Base-by-base conservation (phyloP, 2,329 filamentous ascomycete genomes). In the Paraphaeosphaeria sporulosa region DNA sequence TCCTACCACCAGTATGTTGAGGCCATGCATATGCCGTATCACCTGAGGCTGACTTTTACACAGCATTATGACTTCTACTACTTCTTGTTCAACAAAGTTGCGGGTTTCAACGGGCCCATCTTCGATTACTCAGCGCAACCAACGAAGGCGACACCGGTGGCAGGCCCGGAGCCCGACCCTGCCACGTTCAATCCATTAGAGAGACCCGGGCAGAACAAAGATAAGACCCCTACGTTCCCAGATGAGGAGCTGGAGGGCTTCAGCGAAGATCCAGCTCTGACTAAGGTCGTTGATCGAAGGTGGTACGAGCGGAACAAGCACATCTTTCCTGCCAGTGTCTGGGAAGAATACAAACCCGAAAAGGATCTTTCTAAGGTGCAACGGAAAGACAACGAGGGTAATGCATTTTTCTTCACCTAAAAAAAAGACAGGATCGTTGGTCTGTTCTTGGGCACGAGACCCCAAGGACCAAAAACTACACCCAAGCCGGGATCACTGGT, bases 221-320 rank as follows among this genome's bases (percentile, higher is more conserved):
- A 70, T 27, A 76, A 72, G 58, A 64, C 57, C 32, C 74, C 82
- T 4, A 55, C 59, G 0, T 56, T 75, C 27, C 55, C 85, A 89
- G 80, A 83, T 55, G 65, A 75, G 3, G 77, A 82, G 30, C 80
- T 85, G 13, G 94, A 97, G 80, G 94, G 94, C 15, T 88, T 84
- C 27, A 78, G 84, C 43, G 91, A 95, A 63, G 94, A 98, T 69
- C 89, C 94, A 0, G 86, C 86, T 3, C 80, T 91, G 63, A 98
- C 94, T 3, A 98, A 97, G 76, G 94, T 99, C 3, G 94, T 99
- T 4, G 94, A 99, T 80, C 86, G 95, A 61, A 84, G 95, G 61
- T 99, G 95, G 95, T 99, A 97, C 76, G 93, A 97, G 82, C 87
- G 89, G 72, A 97, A 98, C 77, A 99, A 98, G 80, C 95, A 99